phyloP scores from a whole-genome alignment of 192 early-diverging fungal genomes.

The Backusella australiensis region DNA sequence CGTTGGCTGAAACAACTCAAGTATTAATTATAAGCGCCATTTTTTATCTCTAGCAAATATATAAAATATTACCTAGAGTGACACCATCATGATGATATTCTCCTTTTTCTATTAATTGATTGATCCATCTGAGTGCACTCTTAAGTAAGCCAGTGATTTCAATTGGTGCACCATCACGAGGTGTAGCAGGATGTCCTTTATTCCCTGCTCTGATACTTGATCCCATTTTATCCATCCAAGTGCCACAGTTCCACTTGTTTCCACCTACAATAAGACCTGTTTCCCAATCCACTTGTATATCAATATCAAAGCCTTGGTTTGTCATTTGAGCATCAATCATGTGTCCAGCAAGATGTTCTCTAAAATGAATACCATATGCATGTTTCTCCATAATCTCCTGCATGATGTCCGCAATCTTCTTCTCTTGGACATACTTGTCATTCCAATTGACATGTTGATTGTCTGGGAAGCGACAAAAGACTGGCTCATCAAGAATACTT shows the following conservation, averaged over 20 bases:
- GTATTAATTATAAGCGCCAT: background rate
- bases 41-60: background rate
- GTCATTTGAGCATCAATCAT: conserved; percentile 90
- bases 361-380: conserved; percentile 86
- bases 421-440: conserved; percentile 55
- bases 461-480: conserved; percentile 81
- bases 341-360: conserved; percentile 93
- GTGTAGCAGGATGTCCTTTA: conserved; percentile 87
- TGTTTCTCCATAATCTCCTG: conserved; percentile 92
- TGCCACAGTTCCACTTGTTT: conserved; percentile 92
- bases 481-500: conserved; percentile 64
- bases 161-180: conserved; percentile 87
- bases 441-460: conserved; percentile 68
- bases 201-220: conserved; percentile 92
- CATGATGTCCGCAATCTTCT: conserved; percentile 82
- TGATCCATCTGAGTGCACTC: conserved; percentile 79
- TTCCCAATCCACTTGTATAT: conserved; percentile 68
- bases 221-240: conserved; percentile 99
- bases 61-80: conserved; percentile 23
- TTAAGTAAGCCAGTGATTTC: conserved; percentile 94
- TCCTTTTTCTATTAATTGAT: conserved; percentile 43
- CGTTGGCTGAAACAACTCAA: conserved; percentile 16
- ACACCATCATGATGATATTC: conserved; percentile 39
- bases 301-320: conserved; percentile 85
- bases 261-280: conserved; percentile 87